A percentile compares a stretch with the other conserved stretches of the same genome.
Conservation (phyloP, 768 basidiomycete genomes). For the Antrodiella citrinella region DNA sequence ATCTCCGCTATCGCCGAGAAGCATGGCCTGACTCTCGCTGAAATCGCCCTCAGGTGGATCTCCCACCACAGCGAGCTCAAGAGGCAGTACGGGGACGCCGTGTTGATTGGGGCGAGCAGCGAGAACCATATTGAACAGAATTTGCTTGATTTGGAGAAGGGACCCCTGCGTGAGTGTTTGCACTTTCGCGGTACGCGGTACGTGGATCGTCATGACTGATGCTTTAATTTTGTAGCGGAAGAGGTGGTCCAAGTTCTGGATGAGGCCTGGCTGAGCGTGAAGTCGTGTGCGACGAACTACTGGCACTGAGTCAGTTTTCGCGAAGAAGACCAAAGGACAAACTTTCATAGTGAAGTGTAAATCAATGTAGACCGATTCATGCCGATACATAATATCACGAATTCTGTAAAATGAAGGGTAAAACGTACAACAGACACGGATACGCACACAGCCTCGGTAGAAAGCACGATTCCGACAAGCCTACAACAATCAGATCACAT, state of each 20-base stretch:
- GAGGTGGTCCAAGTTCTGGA: slow-evolving; percentile 13
- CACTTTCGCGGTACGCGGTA: background rate
- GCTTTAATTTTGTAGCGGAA: slow-evolving; percentile 10
- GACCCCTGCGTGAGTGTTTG: slow-evolving; percentile 39
- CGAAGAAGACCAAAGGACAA: too few relatives aligned
- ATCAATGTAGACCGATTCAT: too few relatives aligned
- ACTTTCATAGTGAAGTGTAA: too few relatives aligned
- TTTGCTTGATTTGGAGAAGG: slow-evolving; percentile 45
- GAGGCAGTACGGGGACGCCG: slow-evolving; percentile 38
- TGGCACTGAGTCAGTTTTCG: too few relatives aligned
- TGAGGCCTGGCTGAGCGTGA: slow-evolving; percentile 16
- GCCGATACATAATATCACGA: too few relatives aligned
- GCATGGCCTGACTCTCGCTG: slow-evolving; percentile 15
- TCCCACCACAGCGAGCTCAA: slow-evolving; percentile 40
- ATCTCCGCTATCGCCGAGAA: slow-evolving; percentile 25
- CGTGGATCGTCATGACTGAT: background rate
- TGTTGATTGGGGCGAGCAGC: slow-evolving; percentile 59
- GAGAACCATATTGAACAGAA: slow-evolving; percentile 50
- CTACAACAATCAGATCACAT: too few relatives aligned
- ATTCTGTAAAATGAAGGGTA: too few relatives aligned
- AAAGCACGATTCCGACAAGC: too few relatives aligned
- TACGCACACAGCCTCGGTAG: too few relatives aligned
- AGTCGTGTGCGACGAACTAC: slow-evolving; percentile 11
- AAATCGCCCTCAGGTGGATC: slow-evolving; percentile 35
- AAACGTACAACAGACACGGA: too few relatives aligned